These are phyloP conservation scores for Leonotis leonurus DNA, from an alignment of 257 asterid species.

Conservation along the genomic window DNA sequence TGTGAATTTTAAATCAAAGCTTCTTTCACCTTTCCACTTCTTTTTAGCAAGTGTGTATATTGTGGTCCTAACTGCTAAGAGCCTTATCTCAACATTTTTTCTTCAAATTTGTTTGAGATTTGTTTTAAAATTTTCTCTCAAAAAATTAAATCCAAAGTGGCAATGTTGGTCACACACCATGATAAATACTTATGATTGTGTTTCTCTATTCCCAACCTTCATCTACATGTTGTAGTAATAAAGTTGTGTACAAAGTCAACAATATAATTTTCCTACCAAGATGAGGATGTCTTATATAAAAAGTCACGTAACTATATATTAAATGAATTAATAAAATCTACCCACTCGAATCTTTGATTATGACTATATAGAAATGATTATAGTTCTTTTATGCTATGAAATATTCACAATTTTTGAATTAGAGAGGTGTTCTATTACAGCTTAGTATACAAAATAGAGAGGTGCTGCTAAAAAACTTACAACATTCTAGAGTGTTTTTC, in stretches of 20 bases:
- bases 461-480: neutral
- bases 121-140: neutral
- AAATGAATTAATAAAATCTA: neutral
- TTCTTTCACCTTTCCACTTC: neutral
- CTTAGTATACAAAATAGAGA: too few species aligned
- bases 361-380: too few species aligned
- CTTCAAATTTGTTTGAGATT: neutral
- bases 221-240: neutral
- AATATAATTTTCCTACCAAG: neutral
- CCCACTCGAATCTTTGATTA: too few species aligned
- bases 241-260: neutral
- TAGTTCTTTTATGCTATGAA: too few species aligned
- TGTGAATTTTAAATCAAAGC: neutral
- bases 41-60: neutral
- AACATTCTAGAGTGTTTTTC: slow-evolving; percentile 14
- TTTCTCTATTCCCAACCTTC: neutral
- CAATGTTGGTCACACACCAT: neutral
- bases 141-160: neutral
- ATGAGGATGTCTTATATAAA: too few species aligned
- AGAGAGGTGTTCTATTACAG: too few species aligned
- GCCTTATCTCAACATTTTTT: neutral
- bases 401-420: too few species aligned
- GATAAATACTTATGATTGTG: neutral
- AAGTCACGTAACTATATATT: neutral
- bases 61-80: neutral